These are phyloP conservation scores for Bipolaris sorokiniana DNA, from an alignment of 2,329 filamentous ascomycete genomes.

Conservation along the genomic window DNA sequence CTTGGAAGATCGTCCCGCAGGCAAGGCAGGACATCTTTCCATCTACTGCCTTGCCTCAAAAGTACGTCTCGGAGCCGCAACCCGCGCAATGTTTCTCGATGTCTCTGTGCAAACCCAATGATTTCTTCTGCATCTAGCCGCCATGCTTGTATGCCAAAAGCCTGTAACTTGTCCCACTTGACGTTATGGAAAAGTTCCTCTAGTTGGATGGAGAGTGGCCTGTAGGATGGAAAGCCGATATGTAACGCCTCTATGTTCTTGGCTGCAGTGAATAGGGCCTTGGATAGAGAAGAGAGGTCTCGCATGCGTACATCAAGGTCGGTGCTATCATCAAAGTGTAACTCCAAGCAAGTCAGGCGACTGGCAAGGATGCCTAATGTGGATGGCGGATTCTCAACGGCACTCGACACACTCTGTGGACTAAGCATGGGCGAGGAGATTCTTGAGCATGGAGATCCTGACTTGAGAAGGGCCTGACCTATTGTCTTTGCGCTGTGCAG, in stretches of 20 bases:
- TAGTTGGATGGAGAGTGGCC: slow-evolving; percentile 63
- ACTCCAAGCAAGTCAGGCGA: slow-evolving; percentile 66
- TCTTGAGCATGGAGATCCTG: slow-evolving; percentile 62
- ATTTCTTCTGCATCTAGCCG: slow-evolving; percentile 66
- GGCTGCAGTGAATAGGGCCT: slow-evolving; percentile 63
- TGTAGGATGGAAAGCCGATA: slow-evolving; percentile 66
- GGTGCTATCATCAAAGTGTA: slow-evolving; percentile 66
- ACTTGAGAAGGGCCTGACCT: slow-evolving; percentile 62
- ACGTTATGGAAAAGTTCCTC: slow-evolving; percentile 68
- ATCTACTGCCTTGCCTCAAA: slow-evolving; percentile 64
- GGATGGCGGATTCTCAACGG: slow-evolving; percentile 56
- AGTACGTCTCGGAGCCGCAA: slow-evolving; percentile 66
- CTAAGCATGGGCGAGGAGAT: slow-evolving; percentile 69
- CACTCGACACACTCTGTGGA: slow-evolving; percentile 62
- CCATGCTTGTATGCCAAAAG: slow-evolving; percentile 71
- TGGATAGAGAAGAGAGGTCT: slow-evolving; percentile 64
- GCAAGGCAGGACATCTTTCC: slow-evolving; percentile 65
- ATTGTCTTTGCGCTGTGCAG: slow-evolving; percentile 66
- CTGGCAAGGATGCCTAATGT: slow-evolving; percentile 60
- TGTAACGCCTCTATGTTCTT: slow-evolving; percentile 68
- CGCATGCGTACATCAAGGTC: slow-evolving; percentile 65
- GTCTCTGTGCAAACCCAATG: slow-evolving; percentile 61
- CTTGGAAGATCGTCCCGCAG: slow-evolving; percentile 63
- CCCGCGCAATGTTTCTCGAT: slow-evolving; percentile 63
- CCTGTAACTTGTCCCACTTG: slow-evolving; percentile 65